Base-by-base conservation (phyloP, 2,329 filamentous ascomycete species). In the Thermoascus crustaceus region DNA sequence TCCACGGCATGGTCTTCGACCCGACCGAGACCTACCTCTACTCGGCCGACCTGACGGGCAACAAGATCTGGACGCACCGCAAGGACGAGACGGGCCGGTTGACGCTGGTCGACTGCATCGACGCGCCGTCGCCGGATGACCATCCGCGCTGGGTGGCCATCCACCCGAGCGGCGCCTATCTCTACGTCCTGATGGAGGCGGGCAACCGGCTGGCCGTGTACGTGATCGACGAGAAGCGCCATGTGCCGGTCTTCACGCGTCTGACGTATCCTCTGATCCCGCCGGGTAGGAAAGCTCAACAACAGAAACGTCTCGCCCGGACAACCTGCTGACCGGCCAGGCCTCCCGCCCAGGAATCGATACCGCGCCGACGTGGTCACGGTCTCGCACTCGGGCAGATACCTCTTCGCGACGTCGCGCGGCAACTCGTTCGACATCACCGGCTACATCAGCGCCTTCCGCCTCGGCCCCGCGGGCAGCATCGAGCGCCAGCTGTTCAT, bases 111-210 rank as follows among this genome's bases (percentile, higher is more conserved):
- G 85, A 83, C 46, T 78, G 73, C 52, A 70, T 88, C 21, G 75
- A 82, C 43, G 85, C 85, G 18, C 84, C 85, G 0, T 71, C 72
- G 30, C 63, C 74, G 2, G 71, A 72, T 41, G 86, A 94, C 59
- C 86, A 91, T 58, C 86, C 86, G 10, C 76, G 86, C 52, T 94
- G 86, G 86, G 83, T 93, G 9, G 85, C 85, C 48, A 80, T 93
- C 56, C 83, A 89, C 58, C 80, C 81, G 2, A 75, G 75, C 1
- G 85, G 84, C 13, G 74, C 78, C 39, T 87, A 86, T 60, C 71
- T 94, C 38, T 94, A 93, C 63, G 85, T 76, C 5, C 71, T 94
- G 48, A 93, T 91, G 83, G 86, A 94, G 63, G 81, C 80, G n/a
- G 85, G 85, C 36, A 94, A 94, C 66, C 71, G 81, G 34, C 65